phyloP scores from a whole-genome alignment of 192 early-diverging fungal genomes.

The Backusella circina region DNA sequence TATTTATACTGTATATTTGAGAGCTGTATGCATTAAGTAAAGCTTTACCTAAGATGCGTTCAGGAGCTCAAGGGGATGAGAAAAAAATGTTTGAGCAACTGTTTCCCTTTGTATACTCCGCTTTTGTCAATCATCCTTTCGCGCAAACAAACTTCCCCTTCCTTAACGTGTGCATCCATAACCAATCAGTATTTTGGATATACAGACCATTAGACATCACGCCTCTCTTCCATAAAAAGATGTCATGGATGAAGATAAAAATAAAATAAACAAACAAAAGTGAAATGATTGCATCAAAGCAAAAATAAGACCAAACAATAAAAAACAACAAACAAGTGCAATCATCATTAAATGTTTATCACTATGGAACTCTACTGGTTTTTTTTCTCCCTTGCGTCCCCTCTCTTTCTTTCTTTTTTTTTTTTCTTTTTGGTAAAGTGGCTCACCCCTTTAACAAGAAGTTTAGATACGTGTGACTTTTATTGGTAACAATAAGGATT shows the following conservation, averaged over 20 bases:
- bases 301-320: not conserved
- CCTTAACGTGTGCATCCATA: conserved; percentile 3
- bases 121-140: conserved; percentile 4
- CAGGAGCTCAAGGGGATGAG: not conserved
- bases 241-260: not conserved
- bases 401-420: not conserved
- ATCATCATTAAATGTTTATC: not conserved
- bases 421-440: not conserved
- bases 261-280: not conserved
- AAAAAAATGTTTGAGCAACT: conserved; percentile 8
- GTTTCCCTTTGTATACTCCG: not conserved
- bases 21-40: not conserved
- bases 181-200: not conserved
- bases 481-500: not conserved
- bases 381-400: not conserved
- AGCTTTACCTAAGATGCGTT: not conserved
- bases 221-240: not conserved
- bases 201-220: not conserved
- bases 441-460: not conserved
- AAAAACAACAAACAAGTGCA: not conserved
- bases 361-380: not conserved
- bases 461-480: not conserved
- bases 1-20: conserved; percentile 1
- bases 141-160: not conserved
- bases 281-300: not conserved